Conservation (phyloP, 768 basidiomycete species). For the Mycena chlorophos region DNA sequence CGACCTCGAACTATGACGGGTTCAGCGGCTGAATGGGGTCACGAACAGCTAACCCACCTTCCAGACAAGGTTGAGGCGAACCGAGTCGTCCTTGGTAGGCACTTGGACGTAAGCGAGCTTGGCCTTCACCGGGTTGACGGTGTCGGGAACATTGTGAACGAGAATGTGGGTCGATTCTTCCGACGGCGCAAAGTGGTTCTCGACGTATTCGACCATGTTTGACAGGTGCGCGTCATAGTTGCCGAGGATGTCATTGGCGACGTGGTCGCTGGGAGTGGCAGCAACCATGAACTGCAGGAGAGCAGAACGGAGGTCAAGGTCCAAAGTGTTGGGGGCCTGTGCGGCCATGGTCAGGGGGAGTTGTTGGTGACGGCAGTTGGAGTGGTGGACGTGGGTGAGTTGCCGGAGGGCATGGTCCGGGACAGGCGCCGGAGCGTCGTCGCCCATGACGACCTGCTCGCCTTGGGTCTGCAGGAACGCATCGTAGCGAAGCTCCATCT, state of each 20-base stretch:
- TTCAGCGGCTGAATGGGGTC: background rate
- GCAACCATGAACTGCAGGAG: constrained; percentile 79
- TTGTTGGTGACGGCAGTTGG: constrained; percentile 57
- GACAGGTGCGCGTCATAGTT: constrained; percentile 53
- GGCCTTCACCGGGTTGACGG: constrained; percentile 80
- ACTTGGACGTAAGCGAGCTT: constrained; percentile 81
- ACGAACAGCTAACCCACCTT: constrained; percentile 47
- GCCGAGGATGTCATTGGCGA: constrained; percentile 49
- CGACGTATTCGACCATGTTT: constrained; percentile 45
- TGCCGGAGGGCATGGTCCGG: constrained; percentile 27
- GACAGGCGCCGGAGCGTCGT: constrained; percentile 10
- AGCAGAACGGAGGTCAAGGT: constrained; percentile 51
- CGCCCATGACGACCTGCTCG: constrained; percentile 40
- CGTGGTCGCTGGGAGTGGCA: constrained; percentile 55
- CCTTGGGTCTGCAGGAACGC: constrained; percentile 29
- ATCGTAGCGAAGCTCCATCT: constrained; percentile 34
- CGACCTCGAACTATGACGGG: constrained; percentile 70
- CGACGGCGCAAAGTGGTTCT: constrained; percentile 48
- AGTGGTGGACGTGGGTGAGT: constrained; percentile 48
- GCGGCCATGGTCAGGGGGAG: constrained; percentile 39
- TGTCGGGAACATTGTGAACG: constrained; percentile 68
- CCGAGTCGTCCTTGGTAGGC: constrained; percentile 58
- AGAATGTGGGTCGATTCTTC: constrained; percentile 40
- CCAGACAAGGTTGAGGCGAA: constrained; percentile 78
- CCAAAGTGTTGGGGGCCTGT: constrained; percentile 25